Evolutionary conservation across 352 stramenopile species (phyloP), one percentile per base, ranked within the genome.

Genomic region (Phytophthora kernoviae): DNA sequence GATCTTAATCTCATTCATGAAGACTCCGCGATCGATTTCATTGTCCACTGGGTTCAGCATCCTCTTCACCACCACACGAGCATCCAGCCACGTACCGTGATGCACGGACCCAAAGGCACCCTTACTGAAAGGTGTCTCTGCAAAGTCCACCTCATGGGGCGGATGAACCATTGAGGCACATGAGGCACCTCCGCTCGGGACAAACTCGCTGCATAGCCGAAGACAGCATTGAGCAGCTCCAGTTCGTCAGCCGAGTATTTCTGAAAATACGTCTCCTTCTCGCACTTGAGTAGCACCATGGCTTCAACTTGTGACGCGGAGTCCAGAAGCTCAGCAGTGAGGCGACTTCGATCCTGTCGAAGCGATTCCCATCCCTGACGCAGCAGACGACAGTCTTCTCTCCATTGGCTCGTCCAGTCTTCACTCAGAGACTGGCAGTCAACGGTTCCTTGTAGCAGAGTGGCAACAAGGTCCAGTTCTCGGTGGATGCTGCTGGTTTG

Each of bases 51-150:
- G 40, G 10, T 9, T 52, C 10, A 70, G 37, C 48, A 78, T 62
- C 14, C 37, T 41, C 49, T 78, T 78, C 20, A 78, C 44, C 11
- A 75, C 70, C n/a, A 78, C 54, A 3, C 41, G 46, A 12, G 70
- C 45, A n/a, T 70, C 62, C 8, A 63, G 46, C 65, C 58, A 72
- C 44, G 50, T 69, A 14, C 69, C 69, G 8, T 55, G 65, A 36
- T 69, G 56, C 20, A 64, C 56, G 2, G 65, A 70, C 6, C 65
- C 69, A 34, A 68, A 75, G 1, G 65, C 42, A 4, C 69, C 69
- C 9, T 73, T 68, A 22, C 56, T 65, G 37, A 78, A 75, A 6
- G 56, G 50, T 6, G 42, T 32, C 20, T 51, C 45, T 18, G 15
- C 26, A 22, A 74, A 74, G 12, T 62, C 36, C 26, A 73, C 65